These are phyloP conservation scores for Diplosphaera chodatii DNA, from an alignment of 139 green algal genomes.

Conservation along the genomic window DNA sequence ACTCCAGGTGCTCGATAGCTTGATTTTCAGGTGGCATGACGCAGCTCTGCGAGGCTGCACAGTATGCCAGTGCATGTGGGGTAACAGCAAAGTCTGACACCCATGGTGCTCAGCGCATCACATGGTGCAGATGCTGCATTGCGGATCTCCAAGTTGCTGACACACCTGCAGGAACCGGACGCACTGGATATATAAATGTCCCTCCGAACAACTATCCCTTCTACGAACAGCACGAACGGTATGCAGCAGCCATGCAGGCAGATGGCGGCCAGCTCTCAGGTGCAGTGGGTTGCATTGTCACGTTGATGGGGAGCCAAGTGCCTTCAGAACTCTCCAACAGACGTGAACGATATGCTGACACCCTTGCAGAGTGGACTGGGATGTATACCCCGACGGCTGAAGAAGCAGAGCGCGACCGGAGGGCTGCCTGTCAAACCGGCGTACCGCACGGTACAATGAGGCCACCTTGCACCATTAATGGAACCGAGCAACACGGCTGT, in stretches of 20 bases:
- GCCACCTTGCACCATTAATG: too few species aligned
- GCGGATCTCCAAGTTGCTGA: not conserved
- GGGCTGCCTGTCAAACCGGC: slow-evolving; percentile 58
- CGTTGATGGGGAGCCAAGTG: not conserved
- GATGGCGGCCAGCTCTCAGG: slow-evolving; percentile 85
- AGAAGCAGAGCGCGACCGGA: slow-evolving; percentile 69
- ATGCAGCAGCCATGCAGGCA: slow-evolving; percentile 66
- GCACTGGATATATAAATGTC: slow-evolving; percentile 65
- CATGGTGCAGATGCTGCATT: not conserved
- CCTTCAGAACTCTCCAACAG: not conserved
- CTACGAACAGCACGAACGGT: slow-evolving; percentile 77
- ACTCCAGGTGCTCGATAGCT: too few species aligned
- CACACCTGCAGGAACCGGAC: slow-evolving; percentile 59
- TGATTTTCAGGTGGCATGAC: too few species aligned
- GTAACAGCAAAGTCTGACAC: slow-evolving; percentile 64
- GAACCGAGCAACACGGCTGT: too few species aligned
- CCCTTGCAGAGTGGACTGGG: slow-evolving; percentile 74
- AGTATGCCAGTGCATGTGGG: too few species aligned
- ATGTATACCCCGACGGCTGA: slow-evolving; percentile 80
- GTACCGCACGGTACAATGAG: slow-evolving; percentile 82
- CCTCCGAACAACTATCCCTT: slow-evolving; percentile 90
- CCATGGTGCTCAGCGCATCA: slow-evolving; percentile 47
- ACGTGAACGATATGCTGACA: not conserved
- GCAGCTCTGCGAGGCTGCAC: not conserved
- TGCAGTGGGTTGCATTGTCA: slow-evolving; percentile 12